Conservation (phyloP, 116 monocot genomes). For the Iris pallida region DNA sequence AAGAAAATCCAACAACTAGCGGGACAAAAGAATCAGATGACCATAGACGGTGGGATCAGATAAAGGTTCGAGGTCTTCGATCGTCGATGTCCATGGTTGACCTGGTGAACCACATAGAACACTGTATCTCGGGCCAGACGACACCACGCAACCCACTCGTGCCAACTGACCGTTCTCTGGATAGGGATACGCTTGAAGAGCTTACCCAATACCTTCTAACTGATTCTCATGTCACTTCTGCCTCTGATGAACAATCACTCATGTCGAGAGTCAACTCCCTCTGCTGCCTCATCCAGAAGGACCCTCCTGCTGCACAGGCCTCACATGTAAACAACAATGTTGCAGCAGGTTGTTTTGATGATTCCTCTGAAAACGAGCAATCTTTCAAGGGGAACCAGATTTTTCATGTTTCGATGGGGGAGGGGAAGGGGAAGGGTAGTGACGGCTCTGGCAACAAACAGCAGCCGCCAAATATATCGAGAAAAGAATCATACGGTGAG, state of each 20-base stretch:
- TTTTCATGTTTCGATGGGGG: slow-evolving; percentile 1
- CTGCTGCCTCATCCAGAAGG: slow-evolving; percentile 65
- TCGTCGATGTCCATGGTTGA: slow-evolving; percentile 71
- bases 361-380: neutral
- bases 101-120: slow-evolving; percentile 59
- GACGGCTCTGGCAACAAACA: slow-evolving; percentile 6
- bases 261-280: slow-evolving; percentile 86
- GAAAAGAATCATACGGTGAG: slow-evolving; percentile 43
- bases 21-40: slow-evolving; percentile 16
- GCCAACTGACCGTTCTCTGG: slow-evolving; percentile 6
- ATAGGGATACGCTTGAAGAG: slow-evolving; percentile 56
- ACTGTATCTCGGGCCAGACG: slow-evolving; percentile 55
- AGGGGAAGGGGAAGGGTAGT: neutral
- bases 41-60: slow-evolving; percentile 26
- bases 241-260: slow-evolving; percentile 56
- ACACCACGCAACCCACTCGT: slow-evolving; percentile 25
- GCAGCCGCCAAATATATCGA: slow-evolving; percentile 3
- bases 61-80: slow-evolving; percentile 52
- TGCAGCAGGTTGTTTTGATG: neutral
- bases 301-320: slow-evolving; percentile 1
- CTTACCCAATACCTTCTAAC: slow-evolving; percentile 62
- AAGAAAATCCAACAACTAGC: slow-evolving; percentile 15
- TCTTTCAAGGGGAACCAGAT: slow-evolving; percentile 1
- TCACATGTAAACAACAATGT: neutral
- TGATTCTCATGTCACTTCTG: slow-evolving; percentile 47